Base-by-base conservation (phyloP, 2,329 filamentous ascomycete genomes). In the Microcera coccophila region DNA sequence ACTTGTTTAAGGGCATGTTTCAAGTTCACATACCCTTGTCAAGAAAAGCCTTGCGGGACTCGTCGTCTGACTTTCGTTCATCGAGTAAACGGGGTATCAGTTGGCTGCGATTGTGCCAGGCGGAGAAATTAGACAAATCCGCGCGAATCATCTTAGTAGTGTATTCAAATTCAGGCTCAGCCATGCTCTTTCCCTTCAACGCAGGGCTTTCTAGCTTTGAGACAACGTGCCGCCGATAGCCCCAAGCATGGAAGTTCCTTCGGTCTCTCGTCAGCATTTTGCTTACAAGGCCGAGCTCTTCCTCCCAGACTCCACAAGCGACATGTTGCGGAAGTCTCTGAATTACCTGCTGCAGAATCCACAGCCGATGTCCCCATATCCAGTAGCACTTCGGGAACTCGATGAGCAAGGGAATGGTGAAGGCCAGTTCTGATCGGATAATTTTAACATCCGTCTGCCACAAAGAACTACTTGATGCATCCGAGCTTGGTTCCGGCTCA, bases 371-470 rank as follows among this genome's bases (percentile, higher is more conserved):
- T 56, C 95, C 95, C 93, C 93, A 98, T 59, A 98, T 91, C 91
- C 93, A 97, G 71, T 98, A 98, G 74, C 93, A 97, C 65, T 98
- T 98, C 5, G 93, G 93, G 53, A 82, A 91, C 53, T 89, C 81
- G 51, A 87, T 77, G 38, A 98, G 78, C 16, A 98, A 76, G 1
- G 88, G 87, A 31, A 96, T 79, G 24, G 91, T 83, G 60, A 96
- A 95, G 36, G 72, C 70, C 24, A 98, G 74, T 62, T 98, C 93
- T 42, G 78, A 72, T 36, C 79, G 76, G 48, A 97, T 75, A 22
- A 84, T 61, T 3, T 80, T 69, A 32, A 71, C 48, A 38, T 72
- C 56, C 33, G 49, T 21, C 15, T 47, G 57, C 17, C 62, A 54
- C 5, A 58, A 37, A 17, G 44, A 11, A 43, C 48, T 17, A 33